Base-by-base conservation (phyloP, 805 yeast species). In the Pichia gijzeniarum region DNA sequence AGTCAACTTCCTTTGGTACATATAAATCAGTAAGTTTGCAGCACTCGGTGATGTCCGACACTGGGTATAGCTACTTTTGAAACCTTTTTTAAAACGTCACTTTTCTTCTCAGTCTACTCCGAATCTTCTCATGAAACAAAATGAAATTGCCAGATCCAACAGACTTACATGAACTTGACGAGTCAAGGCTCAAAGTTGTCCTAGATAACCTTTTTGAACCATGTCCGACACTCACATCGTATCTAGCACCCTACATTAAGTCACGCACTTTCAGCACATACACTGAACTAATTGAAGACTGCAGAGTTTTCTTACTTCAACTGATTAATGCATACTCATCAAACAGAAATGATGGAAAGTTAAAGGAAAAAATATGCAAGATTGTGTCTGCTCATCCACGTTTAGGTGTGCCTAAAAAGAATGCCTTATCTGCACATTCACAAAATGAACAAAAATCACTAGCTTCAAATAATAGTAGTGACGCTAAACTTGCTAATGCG, bases 361-460 rank as follows among this genome's bases (percentile, higher is more conserved):
- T 39, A 20, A 39, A 38, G n/a, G 8, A 28, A 1, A 41, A 18
- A 5, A 52, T 63, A 4, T 54, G 59, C 37, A 65, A 73, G 34
- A 87, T 90, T 46, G 78, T 90, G n/a, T 81, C 86, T 1, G 95
- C 96, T 0, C 97, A 89, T 64, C 97, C 97, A 16, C 70, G 96
- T 45, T 68, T 89, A 16, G 97, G 97, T 0, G 85, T 85, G 3
- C 70, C 79, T 49, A 38, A 34, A 2, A 28, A 45, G 10, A 28
- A 48, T 45, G 55, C 63, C 25, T 68, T 86, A 27, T 82, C 86
- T 7, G 68, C 63, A 4, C 90, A 85, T 56, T 85, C 95, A 1
- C 66, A 71, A 20, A 60, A 65, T 4, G 97, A 89, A 62, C 96
- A 89, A 60, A 74, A 72, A 48, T 76, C 82, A 12, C 69, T 89